These are phyloP conservation scores for Penicillium concentricum DNA, from an alignment of 2,329 filamentous ascomycete species.

Conservation along the genomic window DNA sequence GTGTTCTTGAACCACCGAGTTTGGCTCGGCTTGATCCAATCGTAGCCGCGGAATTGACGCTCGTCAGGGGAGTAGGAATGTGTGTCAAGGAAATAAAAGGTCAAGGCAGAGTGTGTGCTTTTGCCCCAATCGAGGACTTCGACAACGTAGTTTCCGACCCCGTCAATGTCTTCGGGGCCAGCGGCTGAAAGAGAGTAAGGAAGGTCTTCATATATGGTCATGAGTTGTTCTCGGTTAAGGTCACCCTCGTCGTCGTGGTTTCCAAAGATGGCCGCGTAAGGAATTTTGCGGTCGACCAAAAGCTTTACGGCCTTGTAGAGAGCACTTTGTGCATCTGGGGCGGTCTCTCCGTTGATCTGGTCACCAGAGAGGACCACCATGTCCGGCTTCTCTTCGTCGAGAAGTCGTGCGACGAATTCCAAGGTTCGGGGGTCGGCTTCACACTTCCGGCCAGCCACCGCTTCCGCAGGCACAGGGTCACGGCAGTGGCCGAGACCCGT, in stretches of 20 bases:
- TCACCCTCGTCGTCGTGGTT: conserved; percentile 95
- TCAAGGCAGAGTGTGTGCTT: conserved; percentile 84
- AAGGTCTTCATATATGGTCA: conserved; percentile 80
- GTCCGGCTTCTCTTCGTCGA: conserved; percentile 93
- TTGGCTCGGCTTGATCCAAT: conserved; percentile 93
- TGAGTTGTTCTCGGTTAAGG: conserved; percentile 72
- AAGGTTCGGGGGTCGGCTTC: conserved; percentile 89
- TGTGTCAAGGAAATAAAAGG: conserved; percentile 91
- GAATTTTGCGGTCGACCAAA: conserved; percentile 82
- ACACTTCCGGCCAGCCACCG: conserved; percentile 69
- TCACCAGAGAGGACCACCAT: conserved; percentile 89
- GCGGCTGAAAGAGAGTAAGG: conserved; percentile 86
- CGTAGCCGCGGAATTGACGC: conserved; percentile 83
- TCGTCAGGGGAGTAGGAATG: conserved; percentile 92
- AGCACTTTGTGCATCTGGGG: conserved; percentile 86
- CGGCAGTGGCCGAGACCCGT: conserved; percentile 84
- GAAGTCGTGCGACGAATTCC: conserved; percentile 77
- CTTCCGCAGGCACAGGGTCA: conserved; percentile 74
- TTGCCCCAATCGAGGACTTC: conserved; percentile 79
- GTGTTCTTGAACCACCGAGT: conserved; percentile 92
- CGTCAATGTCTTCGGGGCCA: conserved; percentile 79
- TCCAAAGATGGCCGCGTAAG: conserved; percentile 91
- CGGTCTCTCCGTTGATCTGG: conserved; percentile 90
- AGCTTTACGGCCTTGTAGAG: conserved; percentile 90
- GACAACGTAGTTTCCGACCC: conserved; percentile 91